Conservation (phyloP, 2,329 filamentous ascomycete genomes). For the Pyrenochaeta sp. region DNA sequence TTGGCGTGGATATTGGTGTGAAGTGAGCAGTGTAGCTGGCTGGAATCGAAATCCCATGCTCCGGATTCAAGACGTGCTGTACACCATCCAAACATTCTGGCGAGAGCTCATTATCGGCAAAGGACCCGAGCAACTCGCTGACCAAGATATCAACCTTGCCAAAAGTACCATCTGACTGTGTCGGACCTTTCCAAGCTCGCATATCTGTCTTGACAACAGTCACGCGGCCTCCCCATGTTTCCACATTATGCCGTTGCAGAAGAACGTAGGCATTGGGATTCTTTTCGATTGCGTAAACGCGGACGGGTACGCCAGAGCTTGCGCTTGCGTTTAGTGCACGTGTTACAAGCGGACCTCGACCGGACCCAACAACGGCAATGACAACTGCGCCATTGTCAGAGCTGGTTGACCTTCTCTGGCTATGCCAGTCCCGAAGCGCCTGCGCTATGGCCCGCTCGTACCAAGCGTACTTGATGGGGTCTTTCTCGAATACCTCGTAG, state of each 20-base stretch:
- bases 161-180: slow-evolving; percentile 61
- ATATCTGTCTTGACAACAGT: slow-evolving; percentile 96
- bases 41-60: slow-evolving; percentile 91
- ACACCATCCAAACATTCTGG: slow-evolving; percentile 97
- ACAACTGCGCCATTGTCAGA: slow-evolving; percentile 76
- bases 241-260: slow-evolving; percentile 83
- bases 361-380: slow-evolving; percentile 91
- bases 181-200: slow-evolving; percentile 91
- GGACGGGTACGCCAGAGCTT: slow-evolving; percentile 77
- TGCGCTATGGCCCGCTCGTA: slow-evolving; percentile 86
- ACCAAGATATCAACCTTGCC: slow-evolving; percentile 89
- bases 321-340: slow-evolving; percentile 83
- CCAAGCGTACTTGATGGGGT: slow-evolving; percentile 96
- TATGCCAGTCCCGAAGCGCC: slow-evolving; percentile 81
- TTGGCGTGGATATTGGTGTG: slow-evolving; percentile 89
- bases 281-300: slow-evolving; percentile 95
- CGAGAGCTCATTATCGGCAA: slow-evolving; percentile 95
- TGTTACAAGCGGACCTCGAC: slow-evolving; percentile 89
- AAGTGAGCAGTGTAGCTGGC: slow-evolving; percentile 92
- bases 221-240: slow-evolving; percentile 78
- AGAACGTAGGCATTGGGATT: slow-evolving; percentile 98
- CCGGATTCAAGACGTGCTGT: slow-evolving; percentile 82
- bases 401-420: slow-evolving; percentile 76
- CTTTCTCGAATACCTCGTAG: slow-evolving; percentile 98
- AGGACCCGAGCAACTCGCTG: slow-evolving; percentile 92